Percentiles rank a stretch among this genome's conserved stretches.
Evolutionary conservation across 257 asterid species (phyloP).

Genomic region (Nicotiana benthamiana): DNA sequence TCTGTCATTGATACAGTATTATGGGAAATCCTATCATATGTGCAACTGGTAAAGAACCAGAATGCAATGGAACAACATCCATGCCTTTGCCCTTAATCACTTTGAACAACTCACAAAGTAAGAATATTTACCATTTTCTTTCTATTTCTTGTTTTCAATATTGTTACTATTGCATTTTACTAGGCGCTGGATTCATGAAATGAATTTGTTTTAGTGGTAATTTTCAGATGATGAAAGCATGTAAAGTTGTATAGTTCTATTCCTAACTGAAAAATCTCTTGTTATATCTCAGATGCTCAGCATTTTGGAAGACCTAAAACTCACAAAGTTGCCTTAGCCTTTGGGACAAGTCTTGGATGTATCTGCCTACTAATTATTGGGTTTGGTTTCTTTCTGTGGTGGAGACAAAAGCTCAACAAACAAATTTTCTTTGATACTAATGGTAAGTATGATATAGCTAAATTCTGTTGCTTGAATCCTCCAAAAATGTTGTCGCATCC

Average conservation of each 20-base stretch:
- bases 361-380: conserved; percentile 68
- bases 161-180: background rate
- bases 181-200: background rate
- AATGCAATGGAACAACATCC: conserved; percentile 69
- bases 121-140: conserved; percentile 12
- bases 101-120: conserved; percentile 53
- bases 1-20: conserved; percentile 35
- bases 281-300: conserved; percentile 27
- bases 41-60: conserved; percentile 74
- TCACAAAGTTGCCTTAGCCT: conserved; percentile 63
- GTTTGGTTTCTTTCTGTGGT: conserved; percentile 70
- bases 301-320: conserved; percentile 30
- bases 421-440: conserved; percentile 67
- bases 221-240: background rate
- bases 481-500: background rate
- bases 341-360: conserved; percentile 82
- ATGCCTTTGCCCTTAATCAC: conserved; percentile 48
- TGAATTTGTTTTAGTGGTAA: background rate
- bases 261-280: background rate
- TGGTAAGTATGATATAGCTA: conserved; percentile 33
- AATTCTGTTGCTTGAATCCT: background rate
- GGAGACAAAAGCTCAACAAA: conserved; percentile 68
- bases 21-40: conserved; percentile 87
- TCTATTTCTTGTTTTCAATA: background rate
- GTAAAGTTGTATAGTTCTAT: background rate